A percentile compares a stretch with the other conserved stretches of the same genome.
Evolutionary conservation across 2,329 filamentous ascomycete genomes (phyloP).

Genomic region (Alternaria tenuissima): DNA sequence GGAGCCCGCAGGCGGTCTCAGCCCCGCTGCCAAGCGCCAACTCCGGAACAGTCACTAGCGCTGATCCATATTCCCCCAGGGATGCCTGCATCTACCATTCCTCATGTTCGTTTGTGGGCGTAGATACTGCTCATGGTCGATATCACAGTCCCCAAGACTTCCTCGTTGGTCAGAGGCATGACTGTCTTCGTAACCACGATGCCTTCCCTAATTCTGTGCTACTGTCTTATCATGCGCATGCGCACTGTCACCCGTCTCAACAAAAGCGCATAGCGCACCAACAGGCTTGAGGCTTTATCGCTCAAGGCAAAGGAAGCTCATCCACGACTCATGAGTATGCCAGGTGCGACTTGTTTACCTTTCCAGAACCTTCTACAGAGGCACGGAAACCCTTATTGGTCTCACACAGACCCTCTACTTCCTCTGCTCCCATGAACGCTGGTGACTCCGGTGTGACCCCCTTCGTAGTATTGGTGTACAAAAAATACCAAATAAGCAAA

Average conservation of each 20-base stretch:
- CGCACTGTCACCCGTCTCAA: slow-evolving; percentile 2
- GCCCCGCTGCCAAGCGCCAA: slow-evolving; percentile 16
- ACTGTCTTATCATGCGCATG: background rate
- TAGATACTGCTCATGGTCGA: background rate
- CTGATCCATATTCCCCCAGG: background rate
- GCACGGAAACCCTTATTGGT: background rate
- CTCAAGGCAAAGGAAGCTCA: background rate
- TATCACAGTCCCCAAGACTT: background rate
- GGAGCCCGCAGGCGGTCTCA: slow-evolving; percentile 15
- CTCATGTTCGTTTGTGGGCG: background rate
- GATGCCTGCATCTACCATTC: background rate
- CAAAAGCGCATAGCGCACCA: slow-evolving; percentile 4
- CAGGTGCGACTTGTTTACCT: background rate
- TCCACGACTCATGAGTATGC: background rate
- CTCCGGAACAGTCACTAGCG: slow-evolving; percentile 8
- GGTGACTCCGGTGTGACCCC: background rate
- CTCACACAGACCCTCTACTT: background rate
- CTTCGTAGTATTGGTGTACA: background rate
- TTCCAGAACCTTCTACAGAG: background rate
- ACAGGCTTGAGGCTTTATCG: slow-evolving; percentile 1
- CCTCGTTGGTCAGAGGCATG: background rate
- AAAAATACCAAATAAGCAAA: background rate
- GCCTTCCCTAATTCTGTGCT: background rate
- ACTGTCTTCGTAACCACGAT: background rate
- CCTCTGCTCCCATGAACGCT: background rate